A percentile compares a stretch with the other conserved stretches of the same genome.
These are phyloP conservation scores for Plasmopara muralis DNA, from an alignment of 352 stramenopile species.

Conservation along the genomic window DNA sequence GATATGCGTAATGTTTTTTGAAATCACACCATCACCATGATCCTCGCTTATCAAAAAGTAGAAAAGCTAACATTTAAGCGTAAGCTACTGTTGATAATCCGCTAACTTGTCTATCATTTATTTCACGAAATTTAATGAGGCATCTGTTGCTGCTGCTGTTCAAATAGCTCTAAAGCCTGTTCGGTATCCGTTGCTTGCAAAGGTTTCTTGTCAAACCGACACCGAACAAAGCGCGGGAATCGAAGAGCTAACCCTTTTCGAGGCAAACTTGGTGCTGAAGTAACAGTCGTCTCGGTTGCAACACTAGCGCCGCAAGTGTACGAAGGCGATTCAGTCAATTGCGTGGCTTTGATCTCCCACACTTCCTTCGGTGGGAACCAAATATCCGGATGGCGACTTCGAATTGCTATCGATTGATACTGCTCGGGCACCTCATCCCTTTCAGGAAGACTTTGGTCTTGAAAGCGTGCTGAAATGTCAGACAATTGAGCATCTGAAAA, in stretches of 20 bases:
- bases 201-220: constrained; percentile 93
- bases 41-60: no score
- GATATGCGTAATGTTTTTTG: no score
- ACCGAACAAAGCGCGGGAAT: constrained; percentile 97
- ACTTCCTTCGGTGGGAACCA: constrained; percentile 94
- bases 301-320: constrained; percentile 85
- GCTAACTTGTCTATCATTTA: background rate
- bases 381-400: constrained; percentile 78
- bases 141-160: constrained; percentile 34
- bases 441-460: constrained; percentile 30
- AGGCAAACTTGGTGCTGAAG: constrained; percentile 3
- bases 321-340: constrained; percentile 93
- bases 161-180: constrained; percentile 82
- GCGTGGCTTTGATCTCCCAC: constrained; percentile 98
- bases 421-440: constrained; percentile 49
- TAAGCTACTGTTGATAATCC: no score
- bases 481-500: constrained; percentile 96
- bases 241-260: constrained; percentile 92
- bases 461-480: constrained; percentile 49
- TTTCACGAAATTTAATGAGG: constrained; percentile 7
- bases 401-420: constrained; percentile 38
- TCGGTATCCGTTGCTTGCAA: constrained; percentile 93
- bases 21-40: no score
- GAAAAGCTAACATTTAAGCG: no score
- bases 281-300: constrained; percentile 3